Evolutionary conservation across 2,329 filamentous ascomycete genomes (phyloP), one percentile per base, ranked within the genome.

Genomic region (Ophiostoma ips): DNA sequence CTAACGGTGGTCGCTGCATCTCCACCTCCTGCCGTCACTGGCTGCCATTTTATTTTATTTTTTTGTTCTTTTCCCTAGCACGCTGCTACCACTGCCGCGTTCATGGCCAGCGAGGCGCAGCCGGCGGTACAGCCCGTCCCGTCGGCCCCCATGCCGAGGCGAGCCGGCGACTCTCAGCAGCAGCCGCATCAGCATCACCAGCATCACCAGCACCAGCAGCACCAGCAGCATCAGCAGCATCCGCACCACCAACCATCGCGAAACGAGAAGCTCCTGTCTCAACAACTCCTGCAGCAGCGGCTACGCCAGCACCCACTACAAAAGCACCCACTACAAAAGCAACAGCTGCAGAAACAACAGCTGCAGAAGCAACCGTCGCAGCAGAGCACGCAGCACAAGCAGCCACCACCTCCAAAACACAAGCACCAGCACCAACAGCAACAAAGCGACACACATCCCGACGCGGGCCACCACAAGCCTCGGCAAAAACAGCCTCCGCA

Each of bases 51-150:
- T n/a, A n/a, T n/a, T n/a, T n/a, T n/a, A n/a, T n/a, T n/a, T n/a
- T n/a, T n/a, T n/a, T n/a, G n/a, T n/a, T n/a, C n/a, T n/a, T n/a
- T n/a, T n/a, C n/a, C n/a, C 40, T 43, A 43, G 40, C 13, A 15
- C 40, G 40, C 15, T 31, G 24, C 15, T 13, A n/a, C n/a, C n/a
- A 43, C 40, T 30, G 40, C 15, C 21, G 21, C 21, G 49, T 33
- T 30, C 30, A 53, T 55, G 50, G 49, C 51, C 16, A 55, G 53
- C 48, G 53, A 55, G 49, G 19, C 50, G 6, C 38, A 36, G 13
- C 51, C 49, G 36, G 24, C 40, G 45, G 48, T 38, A 36, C 46
- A 47, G 36, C 8, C 31, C 47, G 51, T 47, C 53, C 7, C 24
- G 41, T 21, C 40, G 41, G n/a, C 49, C 45, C 45, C 46, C 31